A percentile compares a stretch with the other conserved stretches of the same genome.
phyloP scores from a whole-genome alignment of 2,329 filamentous ascomycete genomes.

The Phialemonium atrogriseum region DNA sequence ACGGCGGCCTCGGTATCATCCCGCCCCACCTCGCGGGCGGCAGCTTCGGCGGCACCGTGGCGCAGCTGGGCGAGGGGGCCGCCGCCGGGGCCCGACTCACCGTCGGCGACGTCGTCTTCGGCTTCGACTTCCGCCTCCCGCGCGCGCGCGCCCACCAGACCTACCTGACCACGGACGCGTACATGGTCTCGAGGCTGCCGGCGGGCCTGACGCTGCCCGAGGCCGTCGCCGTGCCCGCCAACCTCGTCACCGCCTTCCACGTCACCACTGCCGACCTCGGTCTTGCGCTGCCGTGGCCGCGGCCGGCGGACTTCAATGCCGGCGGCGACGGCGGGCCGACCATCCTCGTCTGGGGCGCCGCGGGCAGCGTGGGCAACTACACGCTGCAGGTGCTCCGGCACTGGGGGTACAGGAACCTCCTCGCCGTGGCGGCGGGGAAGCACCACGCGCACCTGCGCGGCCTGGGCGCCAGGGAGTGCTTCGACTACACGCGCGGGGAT shows the following conservation, averaged over 20 bases:
- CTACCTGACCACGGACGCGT: conserved; percentile 42
- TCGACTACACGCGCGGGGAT: conserved; percentile 34
- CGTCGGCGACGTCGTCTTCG: conserved; percentile 47
- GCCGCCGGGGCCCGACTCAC: conserved; percentile 19
- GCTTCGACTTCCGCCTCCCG: conserved; percentile 39
- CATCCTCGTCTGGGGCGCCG: conserved; percentile 44
- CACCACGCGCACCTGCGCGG: conserved; percentile 34
- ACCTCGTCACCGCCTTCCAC: conserved; percentile 53
- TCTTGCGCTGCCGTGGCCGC: conserved; percentile 49
- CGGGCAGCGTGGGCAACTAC: conserved; percentile 42
- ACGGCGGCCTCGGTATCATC: conserved; percentile 46
- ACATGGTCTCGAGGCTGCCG: conserved; percentile 38
- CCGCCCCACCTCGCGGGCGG: conserved; percentile 42
- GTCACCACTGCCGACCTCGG: conserved; percentile 38
- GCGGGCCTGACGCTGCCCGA: conserved; percentile 29
- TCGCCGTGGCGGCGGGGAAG: conserved; percentile 35
- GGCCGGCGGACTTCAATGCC: conserved; percentile 21
- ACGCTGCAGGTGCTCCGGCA: conserved; percentile 40
- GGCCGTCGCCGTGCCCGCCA: conserved; percentile 47
- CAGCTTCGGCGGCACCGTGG: conserved; percentile 42
- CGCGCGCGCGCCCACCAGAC: conserved; percentile 47
- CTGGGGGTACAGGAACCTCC: conserved; percentile 43
- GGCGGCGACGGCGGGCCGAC: conserved; percentile 21
- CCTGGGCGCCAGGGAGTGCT: conserved; percentile 35
- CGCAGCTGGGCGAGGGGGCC: conserved; percentile 35